A percentile compares a stretch with the other conserved stretches of the same genome.
phyloP scores from a whole-genome alignment of 805 yeast species.

The Saturnispora serradocipensis region DNA sequence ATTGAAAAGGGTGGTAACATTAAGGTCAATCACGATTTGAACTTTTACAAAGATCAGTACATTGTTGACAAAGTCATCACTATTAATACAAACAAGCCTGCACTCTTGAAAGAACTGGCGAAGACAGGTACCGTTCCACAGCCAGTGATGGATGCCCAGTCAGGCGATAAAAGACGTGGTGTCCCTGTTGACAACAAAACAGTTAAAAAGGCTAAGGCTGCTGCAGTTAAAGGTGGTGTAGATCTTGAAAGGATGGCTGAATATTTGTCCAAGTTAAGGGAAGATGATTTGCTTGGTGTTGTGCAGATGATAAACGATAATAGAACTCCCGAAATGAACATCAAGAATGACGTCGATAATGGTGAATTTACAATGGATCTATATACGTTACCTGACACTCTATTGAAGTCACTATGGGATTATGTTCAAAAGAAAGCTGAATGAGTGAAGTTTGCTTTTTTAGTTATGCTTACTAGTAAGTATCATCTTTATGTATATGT shows the following conservation, averaged over 20 bases:
- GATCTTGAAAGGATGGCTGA: slow-evolving; percentile 88
- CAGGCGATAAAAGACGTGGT: slow-evolving; percentile 22
- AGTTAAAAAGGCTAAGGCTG: slow-evolving; percentile 42
- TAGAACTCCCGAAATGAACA: slow-evolving; percentile 88
- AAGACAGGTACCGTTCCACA: slow-evolving; percentile 77
- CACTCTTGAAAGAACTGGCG: slow-evolving; percentile 57
- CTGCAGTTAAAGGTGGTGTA: slow-evolving; percentile 63
- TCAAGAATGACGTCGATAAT: slow-evolving; percentile 89
- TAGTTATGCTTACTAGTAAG: background rate
- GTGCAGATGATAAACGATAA: slow-evolving; percentile 98
- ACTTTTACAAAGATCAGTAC: slow-evolving; percentile 71
- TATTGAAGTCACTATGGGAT: slow-evolving; percentile 90
- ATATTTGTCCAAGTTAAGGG: slow-evolving; percentile 77
- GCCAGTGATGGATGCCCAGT: slow-evolving; percentile 9
- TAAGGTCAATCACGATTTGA: slow-evolving; percentile 80
- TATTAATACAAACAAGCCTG: slow-evolving; percentile 69
- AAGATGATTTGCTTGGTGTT: slow-evolving; percentile 87
- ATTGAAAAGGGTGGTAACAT: slow-evolving; percentile 86
- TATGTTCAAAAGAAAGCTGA: slow-evolving; percentile 66
- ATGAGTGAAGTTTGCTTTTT: slow-evolving; percentile 3
- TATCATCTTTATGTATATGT: background rate
- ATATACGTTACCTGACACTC: slow-evolving; percentile 82
- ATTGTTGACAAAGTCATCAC: slow-evolving; percentile 67
- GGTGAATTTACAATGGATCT: slow-evolving; percentile 97
- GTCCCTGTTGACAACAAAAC: slow-evolving; percentile 29